Conservation (phyloP, 2,329 filamentous ascomycete species). For the Aspergillus sp. region DNA sequence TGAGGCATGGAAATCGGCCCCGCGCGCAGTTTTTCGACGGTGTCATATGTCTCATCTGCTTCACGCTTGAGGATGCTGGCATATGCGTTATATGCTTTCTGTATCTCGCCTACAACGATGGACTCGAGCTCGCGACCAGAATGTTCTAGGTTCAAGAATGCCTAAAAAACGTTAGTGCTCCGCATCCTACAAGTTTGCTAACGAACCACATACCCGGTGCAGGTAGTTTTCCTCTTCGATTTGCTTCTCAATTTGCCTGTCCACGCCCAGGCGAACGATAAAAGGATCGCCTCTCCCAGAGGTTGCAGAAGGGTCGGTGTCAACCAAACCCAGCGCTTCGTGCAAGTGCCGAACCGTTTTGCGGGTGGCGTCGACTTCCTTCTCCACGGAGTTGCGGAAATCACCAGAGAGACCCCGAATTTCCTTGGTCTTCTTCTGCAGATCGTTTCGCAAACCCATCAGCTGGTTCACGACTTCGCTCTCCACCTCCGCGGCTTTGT, state of each 20-base stretch:
- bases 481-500: conserved; percentile 88
- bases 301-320: conserved; percentile 72
- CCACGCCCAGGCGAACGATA: conserved; percentile 79
- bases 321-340: conserved; percentile 75
- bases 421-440: conserved; percentile 96
- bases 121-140: conserved; percentile 94
- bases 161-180: conserved; percentile 54
- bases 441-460: conserved; percentile 79
- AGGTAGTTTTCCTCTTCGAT: conserved; percentile 97
- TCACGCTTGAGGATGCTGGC: conserved; percentile 89
- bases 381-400: conserved; percentile 95
- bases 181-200: not conserved
- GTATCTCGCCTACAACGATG: conserved; percentile 95
- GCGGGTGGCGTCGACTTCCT: conserved; percentile 84
- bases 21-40: conserved; percentile 76
- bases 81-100: conserved; percentile 95
- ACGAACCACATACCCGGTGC: conserved; percentile 68
- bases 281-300: conserved; percentile 92
- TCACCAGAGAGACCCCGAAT: conserved; percentile 92
- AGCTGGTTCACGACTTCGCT: conserved; percentile 87
- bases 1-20: conserved; percentile 92
- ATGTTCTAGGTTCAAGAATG: conserved; percentile 89
- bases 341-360: conserved; percentile 79
- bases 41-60: conserved; percentile 75
- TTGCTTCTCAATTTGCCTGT: conserved; percentile 87